A percentile compares a stretch with the other conserved stretches of the same genome.
Evolutionary conservation across 139 green algal species (phyloP).

Genomic region (Asterochloris erici): DNA sequence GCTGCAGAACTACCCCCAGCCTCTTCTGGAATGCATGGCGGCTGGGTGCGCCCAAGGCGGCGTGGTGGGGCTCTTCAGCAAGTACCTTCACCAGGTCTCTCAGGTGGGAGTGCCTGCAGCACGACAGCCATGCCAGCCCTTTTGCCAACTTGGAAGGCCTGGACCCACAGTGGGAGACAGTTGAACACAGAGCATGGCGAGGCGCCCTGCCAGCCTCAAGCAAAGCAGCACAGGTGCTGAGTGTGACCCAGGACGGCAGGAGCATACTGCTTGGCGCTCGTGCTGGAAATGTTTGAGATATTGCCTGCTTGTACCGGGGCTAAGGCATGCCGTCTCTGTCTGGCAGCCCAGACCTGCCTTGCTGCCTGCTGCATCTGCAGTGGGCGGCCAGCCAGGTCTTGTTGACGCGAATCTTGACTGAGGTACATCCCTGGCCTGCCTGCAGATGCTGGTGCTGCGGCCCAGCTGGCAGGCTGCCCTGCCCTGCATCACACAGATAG

Average conservation of each 20-base stretch:
- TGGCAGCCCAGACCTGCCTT: background rate
- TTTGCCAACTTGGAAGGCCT: background rate
- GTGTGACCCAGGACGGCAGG: background rate
- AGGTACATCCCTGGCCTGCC: background rate
- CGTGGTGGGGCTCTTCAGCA: background rate
- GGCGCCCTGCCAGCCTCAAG: background rate
- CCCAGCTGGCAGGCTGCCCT: constrained; percentile 5
- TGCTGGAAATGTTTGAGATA: background rate
- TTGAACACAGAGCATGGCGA: background rate
- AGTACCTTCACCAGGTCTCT: constrained; percentile 3
- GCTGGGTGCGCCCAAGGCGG: background rate
- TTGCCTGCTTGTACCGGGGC: background rate
- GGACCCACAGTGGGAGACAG: background rate
- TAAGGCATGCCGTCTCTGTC: background rate
- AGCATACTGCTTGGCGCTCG: background rate
- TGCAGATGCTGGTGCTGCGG: constrained; percentile 13
- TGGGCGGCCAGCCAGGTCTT: background rate
- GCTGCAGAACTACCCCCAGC: constrained; percentile 10
- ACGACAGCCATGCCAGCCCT: background rate
- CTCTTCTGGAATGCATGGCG: background rate
- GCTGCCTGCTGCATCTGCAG: background rate
- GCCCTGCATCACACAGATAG: constrained; percentile 2
- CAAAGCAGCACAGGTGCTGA: background rate
- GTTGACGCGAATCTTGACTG: background rate
- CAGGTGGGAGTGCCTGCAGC: background rate